Evolutionary conservation across 139 green algal genomes (phyloP).

Genomic region (Astrephomene gubernaculifera): DNA sequence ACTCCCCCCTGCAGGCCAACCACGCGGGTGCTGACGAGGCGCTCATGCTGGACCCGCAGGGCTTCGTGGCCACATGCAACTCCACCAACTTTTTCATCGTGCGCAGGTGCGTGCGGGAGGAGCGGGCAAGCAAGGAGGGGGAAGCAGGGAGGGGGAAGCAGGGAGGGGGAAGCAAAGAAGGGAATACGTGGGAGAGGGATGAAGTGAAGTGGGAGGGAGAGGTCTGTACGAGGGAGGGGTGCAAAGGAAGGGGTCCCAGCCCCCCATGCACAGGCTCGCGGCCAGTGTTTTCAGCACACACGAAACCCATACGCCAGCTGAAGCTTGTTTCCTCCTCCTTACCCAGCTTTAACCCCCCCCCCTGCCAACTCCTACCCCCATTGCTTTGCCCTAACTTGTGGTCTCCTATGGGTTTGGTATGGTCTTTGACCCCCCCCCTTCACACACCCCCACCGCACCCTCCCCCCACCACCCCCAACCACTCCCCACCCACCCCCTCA

Average conservation of each 20-base stretch:
- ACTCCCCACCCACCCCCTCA: not conserved
- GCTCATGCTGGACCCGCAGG: slow-evolving; percentile 85
- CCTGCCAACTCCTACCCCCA: not conserved
- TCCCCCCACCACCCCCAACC: not conserved
- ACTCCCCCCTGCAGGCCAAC: slow-evolving; percentile 61
- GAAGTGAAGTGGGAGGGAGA: no score
- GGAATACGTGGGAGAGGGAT: no score
- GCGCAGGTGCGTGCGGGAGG: slow-evolving; percentile 46
- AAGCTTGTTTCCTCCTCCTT: no score
- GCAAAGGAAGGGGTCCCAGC: no score
- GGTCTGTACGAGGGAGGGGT: no score
- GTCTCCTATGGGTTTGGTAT: not conserved
- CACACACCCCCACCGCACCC: not conserved
- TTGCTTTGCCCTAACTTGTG: not conserved
- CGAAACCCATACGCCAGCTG: no score
- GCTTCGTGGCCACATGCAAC: slow-evolving; percentile 92
- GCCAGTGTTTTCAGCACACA: no score
- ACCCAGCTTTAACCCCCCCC: no score
- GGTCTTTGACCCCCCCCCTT: not conserved
- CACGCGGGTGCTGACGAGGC: slow-evolving; percentile 76
- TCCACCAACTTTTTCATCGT: slow-evolving; percentile 88
- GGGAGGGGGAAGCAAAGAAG: no score
- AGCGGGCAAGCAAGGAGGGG: no score
- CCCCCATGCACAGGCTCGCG: no score
- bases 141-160: no score